These are phyloP conservation scores for Fomitopsis schrenkii DNA, from an alignment of 1,284 basidiomycete genomes.

Conservation along the genomic window DNA sequence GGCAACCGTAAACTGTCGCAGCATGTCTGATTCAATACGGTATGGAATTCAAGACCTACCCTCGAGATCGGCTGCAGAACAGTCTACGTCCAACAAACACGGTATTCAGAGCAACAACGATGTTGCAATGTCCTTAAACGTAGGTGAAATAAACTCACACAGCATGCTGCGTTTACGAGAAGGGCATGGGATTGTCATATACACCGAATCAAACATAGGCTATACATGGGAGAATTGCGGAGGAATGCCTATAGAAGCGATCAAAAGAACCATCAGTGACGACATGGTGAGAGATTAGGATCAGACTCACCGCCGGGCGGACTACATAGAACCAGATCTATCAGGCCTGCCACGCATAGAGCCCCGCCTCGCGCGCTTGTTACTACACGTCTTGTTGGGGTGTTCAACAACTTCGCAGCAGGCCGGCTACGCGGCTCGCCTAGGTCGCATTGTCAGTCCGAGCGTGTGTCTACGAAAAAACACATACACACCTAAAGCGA, in stretches of 20 bases:
- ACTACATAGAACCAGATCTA: conserved; percentile 14
- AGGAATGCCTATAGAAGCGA: not conserved
- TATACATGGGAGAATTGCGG: not conserved
- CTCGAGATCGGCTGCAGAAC: too few relatives aligned
- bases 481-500: conserved; percentile 43
- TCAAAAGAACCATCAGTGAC: not conserved
- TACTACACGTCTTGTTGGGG: conserved; percentile 67
- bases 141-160: too few relatives aligned
- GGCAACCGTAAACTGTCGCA: too few relatives aligned
- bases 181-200: not conserved
- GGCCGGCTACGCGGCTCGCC: conserved; percentile 27
- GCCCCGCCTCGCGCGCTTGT: conserved; percentile 66
- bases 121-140: not conserved
- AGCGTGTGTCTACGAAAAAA: not conserved
- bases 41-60: too few relatives aligned
- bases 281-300: not conserved
- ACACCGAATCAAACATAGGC: not conserved
- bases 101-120: too few relatives aligned
- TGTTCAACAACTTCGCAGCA: conserved; percentile 51
- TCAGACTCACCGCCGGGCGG: not conserved
- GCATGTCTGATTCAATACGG: too few relatives aligned
- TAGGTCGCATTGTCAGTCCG: not conserved
- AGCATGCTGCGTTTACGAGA: not conserved
- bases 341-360: conserved; percentile 51
- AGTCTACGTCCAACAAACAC: too few relatives aligned